phyloP scores from a whole-genome alignment of 164 flowering plant genomes.

The Platanus orientalis region DNA sequence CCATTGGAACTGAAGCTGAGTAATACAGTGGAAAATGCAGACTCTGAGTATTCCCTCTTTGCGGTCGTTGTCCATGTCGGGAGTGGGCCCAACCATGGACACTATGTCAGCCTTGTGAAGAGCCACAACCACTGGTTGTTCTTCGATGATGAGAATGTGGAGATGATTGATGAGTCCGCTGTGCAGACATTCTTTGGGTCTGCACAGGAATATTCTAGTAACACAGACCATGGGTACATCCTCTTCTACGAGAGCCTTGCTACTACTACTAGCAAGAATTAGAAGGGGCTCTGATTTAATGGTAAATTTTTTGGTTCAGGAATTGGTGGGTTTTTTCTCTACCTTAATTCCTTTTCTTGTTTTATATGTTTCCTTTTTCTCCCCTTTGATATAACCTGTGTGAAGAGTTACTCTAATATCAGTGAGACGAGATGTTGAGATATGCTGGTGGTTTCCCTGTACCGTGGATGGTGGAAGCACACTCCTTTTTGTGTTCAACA shows the following conservation, averaged over 20 bases:
- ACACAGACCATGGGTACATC: slow-evolving; percentile 97
- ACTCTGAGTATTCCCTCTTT: slow-evolving; percentile 85
- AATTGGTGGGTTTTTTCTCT: slow-evolving; percentile 16
- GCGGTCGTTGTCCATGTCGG: slow-evolving; percentile 99
- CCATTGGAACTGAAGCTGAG: slow-evolving; percentile 94
- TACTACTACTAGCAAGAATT: slow-evolving; percentile 36
- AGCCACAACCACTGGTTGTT: slow-evolving; percentile 99
- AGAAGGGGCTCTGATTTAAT: slow-evolving; percentile 3
- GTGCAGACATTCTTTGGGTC: slow-evolving; percentile 99
- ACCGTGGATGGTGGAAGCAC: slow-evolving; percentile 45
- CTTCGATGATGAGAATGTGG: slow-evolving; percentile 97
- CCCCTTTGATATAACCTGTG: slow-evolving; percentile 11
- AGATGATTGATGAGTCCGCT: slow-evolving; percentile 95
- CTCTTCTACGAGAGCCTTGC: slow-evolving; percentile 82
- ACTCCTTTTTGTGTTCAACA: slow-evolving; percentile 29
- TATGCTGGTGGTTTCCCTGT: slow-evolving; percentile 39
- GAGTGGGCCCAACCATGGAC: slow-evolving; percentile 98
- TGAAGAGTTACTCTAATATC: slow-evolving; percentile 26
- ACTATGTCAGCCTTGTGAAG: slow-evolving; percentile 94
- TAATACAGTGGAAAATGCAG: slow-evolving; percentile 85
- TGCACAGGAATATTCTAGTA: slow-evolving; percentile 94
- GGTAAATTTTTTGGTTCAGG: slow-evolving; percentile 1
- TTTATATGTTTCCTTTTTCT: slow-evolving; percentile 9
- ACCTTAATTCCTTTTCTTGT: slow-evolving; percentile 3
- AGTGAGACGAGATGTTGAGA: slow-evolving; percentile 21